Evolutionary conservation across 2,329 filamentous ascomycete species (phyloP), one percentile per base, ranked within the genome.

Genomic region (Phaeosphaeriaceae sp.): DNA sequence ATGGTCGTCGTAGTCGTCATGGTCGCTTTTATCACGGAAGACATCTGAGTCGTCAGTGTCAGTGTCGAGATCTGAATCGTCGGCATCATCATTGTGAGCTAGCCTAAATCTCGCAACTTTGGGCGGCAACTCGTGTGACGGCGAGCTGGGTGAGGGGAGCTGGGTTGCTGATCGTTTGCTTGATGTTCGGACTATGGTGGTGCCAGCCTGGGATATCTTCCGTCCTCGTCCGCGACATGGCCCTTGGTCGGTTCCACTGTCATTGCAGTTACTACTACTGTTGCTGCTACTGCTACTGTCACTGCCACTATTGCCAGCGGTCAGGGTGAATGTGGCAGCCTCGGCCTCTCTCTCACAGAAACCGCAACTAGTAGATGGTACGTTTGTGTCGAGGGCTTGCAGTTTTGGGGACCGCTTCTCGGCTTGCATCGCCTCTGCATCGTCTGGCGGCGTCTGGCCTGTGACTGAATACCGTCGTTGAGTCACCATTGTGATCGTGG

Each of bases 391-490:
- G 30, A 73, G 67, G 9, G 68, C 61, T 55, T 71, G 67, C 33
- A 70, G 61, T 52, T 73, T 73, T 18, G 70, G 67, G 7, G 68
- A 71, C 50, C 58, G 56, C 38, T 35, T 38, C 26, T 46, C 43
- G 13, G 65, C 62, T 50, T 69, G 69, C 53, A 71, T 54, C 51
- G 61, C 59, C 29, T 63, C 66, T 13, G 63, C 66, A 44, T 68
- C 59, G 57, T 72, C 67, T 8, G 68, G 68, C 36, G 68, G 68
- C 39, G 66, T 71, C 53, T 71, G 66, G 44, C 70, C 69, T 7
- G 70, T 71, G 46, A 73, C 67, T 17, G 68, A 71, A 57, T 73
- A 73, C 45, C 70, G 61, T 37, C 70, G 68, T 54, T 72, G 70
- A 44, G 66, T 58, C 26, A 61, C 61, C 64, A 69, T 70, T 16